Evolutionary conservation across 2,329 filamentous ascomycete genomes (phyloP), one percentile per base, ranked within the genome.

Genomic region (Calonectria naviculata): DNA sequence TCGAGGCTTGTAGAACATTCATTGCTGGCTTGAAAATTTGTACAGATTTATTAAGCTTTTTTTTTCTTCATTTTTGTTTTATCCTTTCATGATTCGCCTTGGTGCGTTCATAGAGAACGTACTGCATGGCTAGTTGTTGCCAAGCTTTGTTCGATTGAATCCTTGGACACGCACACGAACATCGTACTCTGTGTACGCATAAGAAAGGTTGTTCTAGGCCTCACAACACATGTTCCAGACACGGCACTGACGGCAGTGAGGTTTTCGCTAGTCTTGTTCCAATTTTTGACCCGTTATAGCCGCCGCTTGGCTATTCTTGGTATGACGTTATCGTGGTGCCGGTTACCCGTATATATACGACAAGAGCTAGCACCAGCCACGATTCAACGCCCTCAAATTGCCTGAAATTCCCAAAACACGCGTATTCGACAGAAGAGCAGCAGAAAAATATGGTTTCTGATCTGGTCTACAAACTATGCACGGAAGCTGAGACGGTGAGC

Each of bases 401-500:
- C 21, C 42, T 10, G 7, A 34, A 38, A n/a, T 54, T 19, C 15
- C 15, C 31, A 19, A 26, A 38, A 7, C 13, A 58, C 34, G 10
- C 34, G 15, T 8, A 38, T 38, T 19, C 10, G 19, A 24, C 12
- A 17, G 9, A 5, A 58, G 24, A 26, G 4, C n/a, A 15, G n/a
- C 12, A 15, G 56, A 26, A 28, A 49, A 68, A 41, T n/a, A 82
- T 82, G 81, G 73, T 82, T 10, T 80, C 81, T 2, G 75, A 80
- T 24, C 71, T 68, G 10, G 73, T 92, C 10, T 83, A 87, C 71
- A 80, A 86, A 28, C 81, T 91, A 12, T 93, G 91, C 78, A 87
- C 84, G 31, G 85, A 82, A 15, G 74, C 80, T 19, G 83, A 87
- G 38, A 92, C 87, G 21, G 89, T 93, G n/a, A 91, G 87, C 34